Evolutionary conservation across 2,329 filamentous ascomycete species (phyloP).

Genomic region (Anthostomella pinea): DNA sequence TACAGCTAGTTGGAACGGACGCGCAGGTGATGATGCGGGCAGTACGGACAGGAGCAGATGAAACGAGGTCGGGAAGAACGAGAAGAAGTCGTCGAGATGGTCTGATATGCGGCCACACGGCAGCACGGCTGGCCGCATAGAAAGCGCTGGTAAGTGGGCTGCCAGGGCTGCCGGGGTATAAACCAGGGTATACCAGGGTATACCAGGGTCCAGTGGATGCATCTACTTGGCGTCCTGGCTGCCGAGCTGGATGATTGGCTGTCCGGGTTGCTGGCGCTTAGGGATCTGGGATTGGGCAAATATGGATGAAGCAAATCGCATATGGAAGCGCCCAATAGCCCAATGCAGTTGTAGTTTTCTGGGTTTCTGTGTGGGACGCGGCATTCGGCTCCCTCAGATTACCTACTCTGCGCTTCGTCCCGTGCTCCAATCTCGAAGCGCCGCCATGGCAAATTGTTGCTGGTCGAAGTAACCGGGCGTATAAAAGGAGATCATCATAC

Average conservation of each 20-base stretch:
- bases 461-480: no score
- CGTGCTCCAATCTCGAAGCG: not conserved
- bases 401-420: not conserved
- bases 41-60: constrained; percentile 16
- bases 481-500: no score
- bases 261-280: constrained; percentile 25
- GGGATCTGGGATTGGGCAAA: constrained; percentile 13
- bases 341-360: constrained; percentile 14
- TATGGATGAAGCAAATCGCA: constrained; percentile 19
- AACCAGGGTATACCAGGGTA: constrained; percentile 6
- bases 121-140: constrained; percentile 18
- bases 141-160: no score
- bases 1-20: constrained; percentile 9
- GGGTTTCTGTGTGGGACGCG: no score
- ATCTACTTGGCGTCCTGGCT: constrained; percentile 20
- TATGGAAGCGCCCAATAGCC: constrained; percentile 29
- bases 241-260: constrained; percentile 24
- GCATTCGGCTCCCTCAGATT: constrained; percentile 1
- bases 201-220: constrained; percentile 17
- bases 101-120: constrained; percentile 27
- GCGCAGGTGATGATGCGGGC: constrained; percentile 8
- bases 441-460: no score
- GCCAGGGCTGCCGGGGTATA: constrained; percentile 4
- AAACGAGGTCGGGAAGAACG: constrained; percentile 20
- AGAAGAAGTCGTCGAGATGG: constrained; percentile 17